These are phyloP conservation scores for Aspergillus thermomutatus DNA, from an alignment of 2,329 filamentous ascomycete species.

Conservation along the genomic window DNA sequence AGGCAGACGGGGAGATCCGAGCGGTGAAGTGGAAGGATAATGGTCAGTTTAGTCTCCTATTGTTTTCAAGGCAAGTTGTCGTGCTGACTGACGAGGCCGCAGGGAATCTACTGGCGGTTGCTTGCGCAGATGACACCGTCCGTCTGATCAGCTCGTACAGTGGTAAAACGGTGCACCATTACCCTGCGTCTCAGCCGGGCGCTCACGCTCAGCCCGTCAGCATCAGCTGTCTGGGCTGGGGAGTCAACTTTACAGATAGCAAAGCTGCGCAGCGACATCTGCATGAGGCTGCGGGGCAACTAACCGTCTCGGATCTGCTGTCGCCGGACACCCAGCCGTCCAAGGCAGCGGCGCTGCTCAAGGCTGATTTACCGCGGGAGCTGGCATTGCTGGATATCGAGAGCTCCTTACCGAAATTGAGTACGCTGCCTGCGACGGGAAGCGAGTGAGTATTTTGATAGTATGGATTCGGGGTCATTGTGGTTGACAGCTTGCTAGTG, in stretches of 20 bases:
- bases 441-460: conserved; percentile 47
- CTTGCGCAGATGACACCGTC: conserved; percentile 76
- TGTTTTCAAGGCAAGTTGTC: not conserved
- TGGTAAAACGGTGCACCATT: conserved; percentile 75
- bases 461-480: not conserved
- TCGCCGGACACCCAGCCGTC: conserved; percentile 35
- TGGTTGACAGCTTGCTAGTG: conserved; percentile 31
- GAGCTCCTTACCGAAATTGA: conserved; percentile 71
- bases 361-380: conserved; percentile 65
- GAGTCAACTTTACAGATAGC: conserved; percentile 53
- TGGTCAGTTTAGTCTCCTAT: conserved; percentile 47
- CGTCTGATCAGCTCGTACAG: conserved; percentile 76
- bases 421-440: conserved; percentile 63
- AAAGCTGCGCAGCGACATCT: conserved; percentile 42
- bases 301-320: conserved; percentile 43
- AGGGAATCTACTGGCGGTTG: conserved; percentile 71
- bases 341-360: conserved; percentile 35
- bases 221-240: conserved; percentile 53
- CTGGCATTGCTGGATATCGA: conserved; percentile 74
- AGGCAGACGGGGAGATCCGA: conserved; percentile 40
- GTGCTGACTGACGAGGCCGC: not conserved
- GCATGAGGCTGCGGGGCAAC: conserved; percentile 28
- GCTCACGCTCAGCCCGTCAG: conserved; percentile 18
- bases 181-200: conserved; percentile 37
- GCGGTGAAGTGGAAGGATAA: conserved; percentile 64